Percentiles rank a stretch among this genome's conserved stretches.
These are phyloP conservation scores for Auxenochlorella pyrenoidosa DNA, from an alignment of 139 green algal species.

Conservation along the genomic window DNA sequence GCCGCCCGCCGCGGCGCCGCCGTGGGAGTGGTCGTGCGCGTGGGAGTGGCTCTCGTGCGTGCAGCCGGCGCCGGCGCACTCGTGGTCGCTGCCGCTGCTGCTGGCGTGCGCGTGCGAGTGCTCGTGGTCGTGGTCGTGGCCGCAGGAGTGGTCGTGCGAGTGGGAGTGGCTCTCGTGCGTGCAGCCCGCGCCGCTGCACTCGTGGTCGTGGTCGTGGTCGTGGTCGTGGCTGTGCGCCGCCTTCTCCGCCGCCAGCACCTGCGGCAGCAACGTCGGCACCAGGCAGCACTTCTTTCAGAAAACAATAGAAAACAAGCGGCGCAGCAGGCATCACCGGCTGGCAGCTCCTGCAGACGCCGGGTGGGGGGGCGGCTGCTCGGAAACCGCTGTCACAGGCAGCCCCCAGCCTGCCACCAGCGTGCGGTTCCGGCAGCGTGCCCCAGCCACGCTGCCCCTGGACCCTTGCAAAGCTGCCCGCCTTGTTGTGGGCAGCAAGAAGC, in stretches of 20 bases:
- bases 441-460: too few relatives aligned
- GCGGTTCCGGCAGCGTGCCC: too few relatives aligned
- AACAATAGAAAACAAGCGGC: not conserved
- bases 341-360: too few relatives aligned
- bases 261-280: not conserved
- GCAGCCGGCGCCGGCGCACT: slow-evolving; percentile 20
- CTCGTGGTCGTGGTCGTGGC: slow-evolving; percentile 31
- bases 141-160: slow-evolving; percentile 55
- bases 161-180: slow-evolving; percentile 42
- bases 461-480: too few relatives aligned
- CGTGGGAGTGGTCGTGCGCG: slow-evolving; percentile 35
- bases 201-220: slow-evolving; percentile 56
- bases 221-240: slow-evolving; percentile 51
- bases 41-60: slow-evolving; percentile 39
- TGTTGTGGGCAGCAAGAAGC: not conserved
- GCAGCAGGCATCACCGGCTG: too few relatives aligned
- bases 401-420: too few relatives aligned
- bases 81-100: slow-evolving; percentile 48
- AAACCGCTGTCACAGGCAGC: too few relatives aligned
- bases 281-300: not conserved
- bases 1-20: slow-evolving; percentile 30
- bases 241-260: slow-evolving; percentile 48
- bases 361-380: too few relatives aligned
- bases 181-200: slow-evolving; percentile 30
- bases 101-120: slow-evolving; percentile 29